These are phyloP conservation scores for Castanea mollissima DNA, from an alignment of 306 rosid species.

Conservation along the genomic window DNA sequence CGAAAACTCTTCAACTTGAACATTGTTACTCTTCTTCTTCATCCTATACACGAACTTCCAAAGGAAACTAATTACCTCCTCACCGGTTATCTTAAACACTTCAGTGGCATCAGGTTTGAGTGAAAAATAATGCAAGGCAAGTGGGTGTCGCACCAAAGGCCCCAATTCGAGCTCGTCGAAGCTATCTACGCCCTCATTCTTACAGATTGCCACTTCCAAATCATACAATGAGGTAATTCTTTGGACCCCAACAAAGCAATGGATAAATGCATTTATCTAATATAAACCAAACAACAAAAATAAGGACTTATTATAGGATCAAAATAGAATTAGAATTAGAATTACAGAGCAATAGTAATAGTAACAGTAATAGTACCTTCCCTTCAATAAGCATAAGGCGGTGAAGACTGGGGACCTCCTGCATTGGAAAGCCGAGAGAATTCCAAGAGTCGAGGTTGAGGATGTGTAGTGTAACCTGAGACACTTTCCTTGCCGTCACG, in stretches of 20 bases:
- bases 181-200: slow-evolving; percentile 59
- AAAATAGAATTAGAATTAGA: background rate
- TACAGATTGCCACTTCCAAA: slow-evolving; percentile 74
- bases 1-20: slow-evolving; percentile 59
- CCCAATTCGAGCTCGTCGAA: slow-evolving; percentile 81
- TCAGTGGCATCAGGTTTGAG: slow-evolving; percentile 41
- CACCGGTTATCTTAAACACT: slow-evolving; percentile 58
- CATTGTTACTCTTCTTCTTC: background rate
- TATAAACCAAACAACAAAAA: slow-evolving; percentile 23
- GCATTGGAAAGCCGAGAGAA: slow-evolving; percentile 64
- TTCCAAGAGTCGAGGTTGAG: slow-evolving; percentile 66
- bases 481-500: slow-evolving; percentile 71
- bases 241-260: slow-evolving; percentile 84
- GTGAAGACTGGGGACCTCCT: slow-evolving; percentile 63
- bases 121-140: slow-evolving; percentile 71
- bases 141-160: slow-evolving; percentile 75
- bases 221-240: slow-evolving; percentile 71
- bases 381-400: slow-evolving; percentile 58
- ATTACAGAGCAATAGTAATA: too few species aligned
- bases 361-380: slow-evolving; percentile 44
- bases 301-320: background rate
- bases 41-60: slow-evolving; percentile 30
- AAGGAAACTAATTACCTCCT: slow-evolving; percentile 55
- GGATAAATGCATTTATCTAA: slow-evolving; percentile 84
- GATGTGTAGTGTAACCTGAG: slow-evolving; percentile 47